Evolutionary conservation across 2,329 filamentous ascomycete species (phyloP).

Genomic region (Nectriaceae sp.): DNA sequence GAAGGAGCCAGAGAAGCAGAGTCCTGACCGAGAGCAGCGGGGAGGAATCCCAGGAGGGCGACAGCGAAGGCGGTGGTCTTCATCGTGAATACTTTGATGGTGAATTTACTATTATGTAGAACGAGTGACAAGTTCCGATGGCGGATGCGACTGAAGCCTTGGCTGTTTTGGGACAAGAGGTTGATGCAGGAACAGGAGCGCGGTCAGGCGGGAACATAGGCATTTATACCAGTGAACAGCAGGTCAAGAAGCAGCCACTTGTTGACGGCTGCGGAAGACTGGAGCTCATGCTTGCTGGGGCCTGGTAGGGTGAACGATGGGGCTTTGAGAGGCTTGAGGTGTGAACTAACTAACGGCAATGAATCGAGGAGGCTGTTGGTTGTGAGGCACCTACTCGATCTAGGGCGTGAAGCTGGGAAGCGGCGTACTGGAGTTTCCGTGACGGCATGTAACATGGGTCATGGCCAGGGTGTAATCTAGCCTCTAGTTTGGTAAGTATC

Average conservation of each 20-base stretch:
- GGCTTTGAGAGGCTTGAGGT: neutral
- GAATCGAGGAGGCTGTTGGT: neutral
- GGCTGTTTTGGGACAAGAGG: too few relatives aligned
- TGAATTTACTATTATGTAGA: too few relatives aligned
- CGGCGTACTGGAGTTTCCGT: too few relatives aligned
- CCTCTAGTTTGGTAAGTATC: too few relatives aligned
- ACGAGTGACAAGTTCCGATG: too few relatives aligned
- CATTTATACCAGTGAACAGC: neutral
- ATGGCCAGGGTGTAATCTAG: too few relatives aligned
- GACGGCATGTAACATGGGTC: too few relatives aligned
- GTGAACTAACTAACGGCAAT: neutral
- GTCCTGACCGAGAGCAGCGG: slow-evolving; percentile 18
- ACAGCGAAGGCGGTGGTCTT: slow-evolving; percentile 23
- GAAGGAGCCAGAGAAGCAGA: slow-evolving; percentile 18
- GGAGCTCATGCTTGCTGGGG: too few relatives aligned
- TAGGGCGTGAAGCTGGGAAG: too few relatives aligned
- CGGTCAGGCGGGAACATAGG: neutral
- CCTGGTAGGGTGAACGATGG: too few relatives aligned
- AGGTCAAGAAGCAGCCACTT: neutral
- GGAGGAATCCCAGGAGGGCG: slow-evolving; percentile 24
- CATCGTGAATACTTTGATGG: slow-evolving; percentile 28
- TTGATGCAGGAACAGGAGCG: neutral
- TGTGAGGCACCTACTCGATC: too few relatives aligned
- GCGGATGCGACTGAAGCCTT: too few relatives aligned
- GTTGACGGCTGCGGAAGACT: neutral